Conservation (phyloP, 306 rosid species). For the Trifolium repens region DNA sequence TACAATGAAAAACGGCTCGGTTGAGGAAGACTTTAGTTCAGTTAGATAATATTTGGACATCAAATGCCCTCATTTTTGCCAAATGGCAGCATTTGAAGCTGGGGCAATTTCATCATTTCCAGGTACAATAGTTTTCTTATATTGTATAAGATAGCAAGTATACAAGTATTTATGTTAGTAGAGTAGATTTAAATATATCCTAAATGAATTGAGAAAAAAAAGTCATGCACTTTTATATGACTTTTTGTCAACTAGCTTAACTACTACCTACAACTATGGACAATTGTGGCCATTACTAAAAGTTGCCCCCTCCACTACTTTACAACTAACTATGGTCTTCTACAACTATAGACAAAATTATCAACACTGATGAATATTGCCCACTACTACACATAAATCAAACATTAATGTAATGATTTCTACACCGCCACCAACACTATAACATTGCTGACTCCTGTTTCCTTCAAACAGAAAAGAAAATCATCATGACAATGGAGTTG, state of each 20-base stretch:
- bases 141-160: no score
- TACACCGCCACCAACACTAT: no score
- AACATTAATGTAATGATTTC: no score
- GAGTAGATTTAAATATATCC: no score
- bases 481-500: background rate
- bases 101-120: no score
- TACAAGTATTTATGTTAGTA: no score
- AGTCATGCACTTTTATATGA: background rate
- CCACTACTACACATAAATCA: conserved; percentile 5
- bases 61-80: no score
- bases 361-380: background rate
- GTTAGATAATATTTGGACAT: no score
- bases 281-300: background rate
- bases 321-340: background rate
- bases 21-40: no score
- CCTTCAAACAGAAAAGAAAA: background rate
- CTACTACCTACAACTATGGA: background rate
- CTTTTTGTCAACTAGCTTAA: background rate
- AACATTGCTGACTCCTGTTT: background rate
- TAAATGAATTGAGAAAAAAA: background rate
- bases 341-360: background rate
- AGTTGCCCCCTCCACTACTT: background rate
- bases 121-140: no score
- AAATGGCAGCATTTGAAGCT: no score
- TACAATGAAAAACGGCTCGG: no score